Conservation (phyloP, 495 filamentous ascomycete genomes). For the Penicillium maclennaniae region DNA sequence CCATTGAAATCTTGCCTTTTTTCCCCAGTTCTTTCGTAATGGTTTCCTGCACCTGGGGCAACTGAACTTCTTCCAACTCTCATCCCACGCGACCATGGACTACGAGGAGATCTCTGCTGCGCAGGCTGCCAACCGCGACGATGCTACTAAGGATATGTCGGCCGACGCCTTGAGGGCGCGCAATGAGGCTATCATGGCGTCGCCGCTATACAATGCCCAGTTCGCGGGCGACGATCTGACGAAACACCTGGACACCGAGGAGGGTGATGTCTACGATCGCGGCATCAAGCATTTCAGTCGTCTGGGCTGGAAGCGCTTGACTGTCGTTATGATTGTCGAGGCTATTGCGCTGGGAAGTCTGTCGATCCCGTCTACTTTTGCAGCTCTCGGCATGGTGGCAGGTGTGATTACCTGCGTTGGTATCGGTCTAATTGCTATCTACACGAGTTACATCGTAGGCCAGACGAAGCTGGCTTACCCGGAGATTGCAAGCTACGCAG, state of each 20-base stretch:
- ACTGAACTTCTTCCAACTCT: background rate
- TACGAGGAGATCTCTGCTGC: background rate
- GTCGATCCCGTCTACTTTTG: slow-evolving; percentile 52
- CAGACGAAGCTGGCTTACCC: slow-evolving; percentile 63
- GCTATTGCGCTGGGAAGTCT: slow-evolving; percentile 57
- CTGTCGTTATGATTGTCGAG: slow-evolving; percentile 51
- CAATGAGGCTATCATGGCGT: background rate
- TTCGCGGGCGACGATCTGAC: background rate
- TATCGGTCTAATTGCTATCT: slow-evolving; percentile 61
- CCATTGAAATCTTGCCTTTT: background rate
- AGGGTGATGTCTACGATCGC: slow-evolving; percentile 2
- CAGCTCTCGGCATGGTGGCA: slow-evolving; percentile 53
- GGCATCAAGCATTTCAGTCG: slow-evolving; percentile 17
- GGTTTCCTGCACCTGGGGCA: background rate
- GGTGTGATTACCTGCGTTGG: slow-evolving; percentile 47
- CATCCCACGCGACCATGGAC: background rate
- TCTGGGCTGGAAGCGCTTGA: slow-evolving; percentile 27
- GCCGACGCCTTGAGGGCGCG: background rate
- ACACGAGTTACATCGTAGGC: slow-evolving; percentile 64
- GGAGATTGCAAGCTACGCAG: slow-evolving; percentile 58
- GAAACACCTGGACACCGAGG: background rate
- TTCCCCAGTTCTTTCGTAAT: background rate
- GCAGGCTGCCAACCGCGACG: background rate
- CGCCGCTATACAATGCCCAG: background rate
- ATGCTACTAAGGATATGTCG: background rate